Conservation (phyloP, 805 yeast species). For the Yarrowia divulgata region DNA sequence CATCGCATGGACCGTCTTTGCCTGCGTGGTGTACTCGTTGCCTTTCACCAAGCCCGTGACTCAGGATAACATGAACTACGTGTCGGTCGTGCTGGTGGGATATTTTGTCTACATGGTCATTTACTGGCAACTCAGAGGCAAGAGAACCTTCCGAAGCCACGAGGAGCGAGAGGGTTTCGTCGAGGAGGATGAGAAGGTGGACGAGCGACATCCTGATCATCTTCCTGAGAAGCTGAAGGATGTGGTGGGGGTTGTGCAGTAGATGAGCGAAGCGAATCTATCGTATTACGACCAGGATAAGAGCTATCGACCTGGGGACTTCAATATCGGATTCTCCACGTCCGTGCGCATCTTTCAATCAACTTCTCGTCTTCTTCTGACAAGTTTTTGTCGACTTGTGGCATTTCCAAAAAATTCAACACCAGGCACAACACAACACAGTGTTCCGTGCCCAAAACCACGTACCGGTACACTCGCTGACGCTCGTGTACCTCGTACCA, state of each 20-base stretch:
- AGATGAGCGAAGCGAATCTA: background rate
- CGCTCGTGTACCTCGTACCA: too few species aligned
- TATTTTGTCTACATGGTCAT: constrained; percentile 11
- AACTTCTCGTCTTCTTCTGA: too few species aligned
- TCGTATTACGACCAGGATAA: too few species aligned
- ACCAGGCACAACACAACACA: too few species aligned
- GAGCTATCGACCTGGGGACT: too few species aligned
- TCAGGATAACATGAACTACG: constrained; percentile 69
- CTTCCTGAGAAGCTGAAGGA: constrained; percentile 21
- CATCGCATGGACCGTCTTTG: constrained; percentile 64
- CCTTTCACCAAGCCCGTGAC: constrained; percentile 67
- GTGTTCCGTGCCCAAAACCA: too few species aligned
- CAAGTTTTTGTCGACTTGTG: too few species aligned
- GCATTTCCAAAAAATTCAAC: too few species aligned
- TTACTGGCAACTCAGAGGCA: constrained; percentile 36
- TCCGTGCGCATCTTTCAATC: too few species aligned
- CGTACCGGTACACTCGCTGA: too few species aligned
- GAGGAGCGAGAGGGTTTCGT: constrained; percentile 35
- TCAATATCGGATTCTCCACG: too few species aligned
- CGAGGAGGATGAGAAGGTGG: constrained; percentile 5
- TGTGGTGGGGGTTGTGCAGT: constrained; percentile 19
- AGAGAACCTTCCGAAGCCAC: constrained; percentile 15
- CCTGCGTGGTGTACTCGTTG: constrained; percentile 67
- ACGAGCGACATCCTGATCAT: constrained; percentile 4
- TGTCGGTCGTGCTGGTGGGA: constrained; percentile 28